A percentile compares a stretch with the other conserved stretches of the same genome.
Conservation (phyloP, 768 basidiomycete species). For the Trametes cubensis region DNA sequence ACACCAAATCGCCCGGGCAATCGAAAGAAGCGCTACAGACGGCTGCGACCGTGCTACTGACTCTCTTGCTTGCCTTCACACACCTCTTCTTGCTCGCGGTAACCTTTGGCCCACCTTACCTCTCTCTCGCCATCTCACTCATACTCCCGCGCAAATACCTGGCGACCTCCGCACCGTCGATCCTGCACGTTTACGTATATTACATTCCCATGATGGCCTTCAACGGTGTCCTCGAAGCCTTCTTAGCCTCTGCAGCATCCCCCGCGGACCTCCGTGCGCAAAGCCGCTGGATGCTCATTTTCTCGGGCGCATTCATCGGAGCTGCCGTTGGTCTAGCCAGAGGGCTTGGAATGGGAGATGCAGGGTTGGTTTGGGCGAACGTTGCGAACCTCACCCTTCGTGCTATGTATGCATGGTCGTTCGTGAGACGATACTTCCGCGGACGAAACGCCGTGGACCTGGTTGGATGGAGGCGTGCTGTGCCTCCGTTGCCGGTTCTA, state of each 20-base stretch:
- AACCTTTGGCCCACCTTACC: slow-evolving; percentile 75
- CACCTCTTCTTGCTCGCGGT: slow-evolving; percentile 75
- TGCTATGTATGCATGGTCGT: slow-evolving; percentile 61
- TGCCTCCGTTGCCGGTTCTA: slow-evolving; percentile 33
- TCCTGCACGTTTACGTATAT: slow-evolving; percentile 80
- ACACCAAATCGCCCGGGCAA: not conserved
- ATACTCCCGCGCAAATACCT: slow-evolving; percentile 73
- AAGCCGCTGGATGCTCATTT: slow-evolving; percentile 81
- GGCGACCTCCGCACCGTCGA: slow-evolving; percentile 75
- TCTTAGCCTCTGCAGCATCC: slow-evolving; percentile 77
- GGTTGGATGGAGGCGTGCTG: slow-evolving; percentile 26
- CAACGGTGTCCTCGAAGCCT: slow-evolving; percentile 92
- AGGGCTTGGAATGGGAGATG: slow-evolving; percentile 55
- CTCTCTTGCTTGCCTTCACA: slow-evolving; percentile 58
- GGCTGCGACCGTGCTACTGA: slow-evolving; percentile 52
- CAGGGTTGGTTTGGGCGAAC: slow-evolving; percentile 77
- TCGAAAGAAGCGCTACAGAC: slow-evolving; percentile 27
- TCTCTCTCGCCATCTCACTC: slow-evolving; percentile 67
- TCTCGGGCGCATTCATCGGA: slow-evolving; percentile 68
- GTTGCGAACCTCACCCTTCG: slow-evolving; percentile 65
- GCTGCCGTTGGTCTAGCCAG: slow-evolving; percentile 52
- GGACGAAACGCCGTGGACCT: slow-evolving; percentile 16
- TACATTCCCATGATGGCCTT: slow-evolving; percentile 89
- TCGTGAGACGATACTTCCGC: slow-evolving; percentile 52
- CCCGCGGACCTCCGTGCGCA: slow-evolving; percentile 69